Base-by-base conservation (phyloP, 768 basidiomycete genomes). In the Auriscalpium vulgare region DNA sequence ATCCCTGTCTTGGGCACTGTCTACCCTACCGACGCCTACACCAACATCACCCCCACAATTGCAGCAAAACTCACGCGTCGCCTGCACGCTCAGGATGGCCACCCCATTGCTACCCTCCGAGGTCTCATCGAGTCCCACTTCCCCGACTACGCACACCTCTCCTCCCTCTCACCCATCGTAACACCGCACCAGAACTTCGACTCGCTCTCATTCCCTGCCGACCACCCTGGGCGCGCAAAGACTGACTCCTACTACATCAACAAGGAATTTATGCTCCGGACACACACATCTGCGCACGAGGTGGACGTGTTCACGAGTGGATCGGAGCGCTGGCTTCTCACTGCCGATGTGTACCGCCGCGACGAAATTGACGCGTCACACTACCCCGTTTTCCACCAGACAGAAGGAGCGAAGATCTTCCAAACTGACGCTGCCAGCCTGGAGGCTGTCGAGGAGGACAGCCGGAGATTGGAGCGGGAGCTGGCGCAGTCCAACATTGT, bases 271-370 rank as follows among this genome's bases (percentile, higher is more conserved):
- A 93, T 99, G 91, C 82, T 99, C 38, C 87, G 97, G 44, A 98
- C 97, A 0, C 97, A 99, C 69, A 97, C 97, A 1, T 93, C 90
- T n/a, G 92, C 97, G 4, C 97, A 99, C 68, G 95, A 99, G 73
- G 89, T 98, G 36, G 94, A 97, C 57, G 84, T 85, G 8, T 98
- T 97, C 69, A 71, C 79, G 36, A 73, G 75, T 46, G 91, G 91
- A 6, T 76, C 86, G 60, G 83, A 87, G 19, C 79, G 79, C 53
- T 99, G 95, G 91, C 76, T 99, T 36, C 76, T 98, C 21, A 89
- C 93, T 9, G 94, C 97, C 35, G 97, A 99, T 74, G 97, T 99
- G 52, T 99, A 98, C 71, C 75, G 97, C 50, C 83, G 97, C 64
- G 97, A 99, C 79, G 97, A 98, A 72, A 98, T 99, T 59, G 97